Evolutionary conservation across 2,329 filamentous ascomycete species (phyloP).

Genomic region (Beauveria medogensis): DNA sequence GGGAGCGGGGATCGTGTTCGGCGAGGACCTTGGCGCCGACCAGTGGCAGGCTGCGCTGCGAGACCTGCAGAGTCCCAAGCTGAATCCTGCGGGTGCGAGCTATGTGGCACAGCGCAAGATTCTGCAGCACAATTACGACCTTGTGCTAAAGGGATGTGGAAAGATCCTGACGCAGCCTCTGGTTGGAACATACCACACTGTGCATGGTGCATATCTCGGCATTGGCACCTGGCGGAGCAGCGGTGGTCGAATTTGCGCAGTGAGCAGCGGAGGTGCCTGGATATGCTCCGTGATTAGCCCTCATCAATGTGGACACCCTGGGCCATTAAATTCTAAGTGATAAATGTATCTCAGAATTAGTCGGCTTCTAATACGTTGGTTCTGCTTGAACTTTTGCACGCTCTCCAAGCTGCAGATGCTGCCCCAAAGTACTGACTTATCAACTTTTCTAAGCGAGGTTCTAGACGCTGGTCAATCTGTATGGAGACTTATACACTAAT

Average conservation of each 20-base stretch:
- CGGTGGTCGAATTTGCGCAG: not conserved
- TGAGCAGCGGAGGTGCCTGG: not conserved
- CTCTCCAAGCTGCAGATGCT: not conserved
- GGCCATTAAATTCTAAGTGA: not conserved
- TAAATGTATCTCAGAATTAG: not conserved
- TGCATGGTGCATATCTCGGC: not conserved
- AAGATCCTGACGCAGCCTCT: not conserved
- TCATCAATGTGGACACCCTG: not conserved
- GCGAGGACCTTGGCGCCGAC: constrained; percentile 21
- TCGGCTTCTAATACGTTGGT: not conserved
- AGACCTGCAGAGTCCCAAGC: not conserved
- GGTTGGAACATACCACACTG: not conserved
- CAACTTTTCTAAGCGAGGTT: not conserved
- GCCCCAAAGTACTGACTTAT: not conserved
- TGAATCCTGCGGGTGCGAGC: not conserved
- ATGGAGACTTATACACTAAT: not conserved
- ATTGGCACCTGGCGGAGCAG: constrained; percentile 2
- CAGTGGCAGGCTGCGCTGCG: not conserved
- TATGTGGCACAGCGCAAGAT: not conserved
- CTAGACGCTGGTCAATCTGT: not conserved
- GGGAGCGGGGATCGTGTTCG: constrained; percentile 32
- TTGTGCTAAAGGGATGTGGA: not conserved
- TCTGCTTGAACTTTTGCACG: not conserved
- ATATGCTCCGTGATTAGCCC: constrained; percentile 1
- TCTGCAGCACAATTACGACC: not conserved